Base-by-base conservation (phyloP, 140 eudicot genomes). In the Flaveria floridana region DNA sequence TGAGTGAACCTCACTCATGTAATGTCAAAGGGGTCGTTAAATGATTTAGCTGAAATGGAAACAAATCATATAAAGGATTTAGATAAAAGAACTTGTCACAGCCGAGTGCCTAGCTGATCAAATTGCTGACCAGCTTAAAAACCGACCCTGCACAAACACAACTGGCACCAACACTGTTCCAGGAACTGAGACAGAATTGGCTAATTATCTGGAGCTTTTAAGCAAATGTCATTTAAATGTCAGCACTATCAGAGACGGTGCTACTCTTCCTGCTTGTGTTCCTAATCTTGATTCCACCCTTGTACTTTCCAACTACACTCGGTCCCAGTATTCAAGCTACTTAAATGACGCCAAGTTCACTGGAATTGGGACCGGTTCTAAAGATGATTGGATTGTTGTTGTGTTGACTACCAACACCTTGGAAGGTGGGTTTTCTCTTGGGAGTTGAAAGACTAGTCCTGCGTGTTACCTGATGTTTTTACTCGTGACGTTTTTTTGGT, bases 31-130 rank as follows among this genome's bases (percentile, higher is more conserved):
- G 28, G 28, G 3, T 25, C 3, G 3, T 28, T 28, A 3, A 28
- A 28, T 3, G 34, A 28, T 28, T 28, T 28, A 28, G 34, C 34
- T 28, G 34, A 28, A 28, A 28, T 2, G 3, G 3, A 28, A 28
- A 28, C 34, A 0, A 28, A 3, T 28, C 34, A 28, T 1, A 2
- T 28, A 28, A 28, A 28, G 34, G 34, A 28, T 3, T 3, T 28
- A 28, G 34, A 28, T 28, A 28, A 28, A 2, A 28, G 34, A 28
- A 3, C 34, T 28, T 28, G 4, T 28, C 34, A 28, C 34, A 28
- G 98, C 98, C 50, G 81, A 88, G 51, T 90, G 97, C 84, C 86
- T 86, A 2, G 97, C 97, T 0, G 84, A 79, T 12, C 88, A 90
- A 75, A 13, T 92, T 6, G 98, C 96, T 0, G 91, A 89, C 73